These are phyloP conservation scores for Rhizophora apiculata DNA, from an alignment of 345 rosid genomes.

Conservation along the genomic window DNA sequence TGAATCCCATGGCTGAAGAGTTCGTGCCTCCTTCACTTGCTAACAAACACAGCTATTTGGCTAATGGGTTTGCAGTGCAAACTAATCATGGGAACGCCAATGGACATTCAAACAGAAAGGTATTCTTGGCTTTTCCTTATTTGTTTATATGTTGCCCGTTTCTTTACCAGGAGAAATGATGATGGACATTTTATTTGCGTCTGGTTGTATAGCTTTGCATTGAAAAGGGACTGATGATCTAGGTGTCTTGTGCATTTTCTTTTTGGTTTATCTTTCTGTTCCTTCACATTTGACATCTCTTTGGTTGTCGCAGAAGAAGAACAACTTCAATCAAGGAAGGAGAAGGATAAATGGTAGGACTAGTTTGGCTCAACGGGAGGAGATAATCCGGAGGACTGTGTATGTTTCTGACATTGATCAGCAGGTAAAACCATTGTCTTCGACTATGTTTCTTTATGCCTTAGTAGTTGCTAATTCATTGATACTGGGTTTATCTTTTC, in stretches of 20 bases:
- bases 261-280: not conserved
- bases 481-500: constrained; percentile 11
- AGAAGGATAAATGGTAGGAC: constrained; percentile 77
- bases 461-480: constrained; percentile 12
- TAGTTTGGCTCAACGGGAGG: constrained; percentile 85
- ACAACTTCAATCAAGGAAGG: constrained; percentile 59
- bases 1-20: constrained; percentile 95
- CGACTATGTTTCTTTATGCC: not conserved
- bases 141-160: not conserved
- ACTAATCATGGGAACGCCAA: constrained; percentile 45
- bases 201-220: not conserved
- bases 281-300: not conserved
- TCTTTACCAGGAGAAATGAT: not conserved
- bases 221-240: not conserved
- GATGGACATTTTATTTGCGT: not conserved
- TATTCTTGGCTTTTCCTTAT: constrained; percentile 21
- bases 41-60: constrained; percentile 33
- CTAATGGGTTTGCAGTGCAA: constrained; percentile 48
- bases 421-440: constrained; percentile 38
- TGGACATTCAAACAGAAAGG: constrained; percentile 66
- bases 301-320: constrained; percentile 57
- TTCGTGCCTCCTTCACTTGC: constrained; percentile 84
- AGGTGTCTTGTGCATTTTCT: not conserved
- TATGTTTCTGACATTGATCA: constrained; percentile 83
- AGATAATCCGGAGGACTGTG: constrained; percentile 78